A percentile compares a stretch with the other conserved stretches of the same genome.
These are phyloP conservation scores for Cenchrus purpureus DNA, from an alignment of 176 grass and related monocot genomes.

Conservation along the genomic window DNA sequence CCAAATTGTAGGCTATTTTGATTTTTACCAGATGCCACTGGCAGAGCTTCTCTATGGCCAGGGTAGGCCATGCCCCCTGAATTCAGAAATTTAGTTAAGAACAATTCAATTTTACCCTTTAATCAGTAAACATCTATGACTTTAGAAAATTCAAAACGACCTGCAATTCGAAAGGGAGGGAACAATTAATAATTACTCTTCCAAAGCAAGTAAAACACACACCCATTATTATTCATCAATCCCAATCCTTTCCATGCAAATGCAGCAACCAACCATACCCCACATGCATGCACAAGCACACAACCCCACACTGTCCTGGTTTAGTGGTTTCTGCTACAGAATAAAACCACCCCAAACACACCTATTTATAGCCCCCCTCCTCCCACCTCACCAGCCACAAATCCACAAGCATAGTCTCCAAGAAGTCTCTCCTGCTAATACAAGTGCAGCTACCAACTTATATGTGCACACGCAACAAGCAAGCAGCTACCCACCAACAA, in stretches of 20 bases:
- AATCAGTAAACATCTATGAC: too few species aligned
- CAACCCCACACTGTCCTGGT: not conserved
- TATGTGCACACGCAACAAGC: not conserved
- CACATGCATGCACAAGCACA: not conserved
- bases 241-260: constrained; percentile 36
- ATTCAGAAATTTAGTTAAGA: too few species aligned
- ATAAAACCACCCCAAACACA: not conserved
- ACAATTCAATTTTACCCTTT: too few species aligned
- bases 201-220: not conserved
- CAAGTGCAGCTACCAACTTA: not conserved
- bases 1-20: too few species aligned
- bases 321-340: not conserved
- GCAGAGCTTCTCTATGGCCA: too few species aligned
- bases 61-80: too few species aligned
- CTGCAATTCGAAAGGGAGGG: too few species aligned
- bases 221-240: not conserved
- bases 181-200: not conserved
- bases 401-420: not conserved
- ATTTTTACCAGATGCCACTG: too few species aligned
- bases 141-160: too few species aligned
- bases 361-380: constrained; percentile 49
- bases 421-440: not conserved
- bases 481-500: not conserved
- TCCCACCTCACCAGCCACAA: not conserved
- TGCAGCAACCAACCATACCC: not conserved